Evolutionary conservation across 164 flowering plant genomes (phyloP), one percentile per base, ranked within the genome.

Genomic region (Echeveria elegans): DNA sequence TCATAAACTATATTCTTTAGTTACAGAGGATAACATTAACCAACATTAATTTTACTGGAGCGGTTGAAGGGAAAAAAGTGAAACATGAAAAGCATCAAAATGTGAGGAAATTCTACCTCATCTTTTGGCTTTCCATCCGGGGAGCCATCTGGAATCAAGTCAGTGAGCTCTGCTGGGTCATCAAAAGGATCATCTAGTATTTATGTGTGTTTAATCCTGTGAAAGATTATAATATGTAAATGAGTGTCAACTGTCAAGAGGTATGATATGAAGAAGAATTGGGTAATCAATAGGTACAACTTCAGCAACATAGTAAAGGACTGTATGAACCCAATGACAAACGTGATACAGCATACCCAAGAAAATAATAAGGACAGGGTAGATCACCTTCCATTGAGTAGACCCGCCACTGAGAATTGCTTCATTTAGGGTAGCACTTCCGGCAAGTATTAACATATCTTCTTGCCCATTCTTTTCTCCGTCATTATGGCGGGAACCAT

Each of bases 391-490:
- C 99, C 99, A 94, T 70, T 94, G 99, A 70, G 99, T 94, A 67
- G 99, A 91, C 83, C 91, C 99, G 78, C 99, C 99, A 41, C 96
- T 94, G 52, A 94, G 89, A 78, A 94, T 94, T 70, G 99, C 97
- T 82, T 91, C 97, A 80, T 94, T 94, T 18, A 89, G 96, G 45
- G 91, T 94, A 69, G 96, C 96, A 88, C 84, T 94, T 74, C 99
- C 99, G 66, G 96, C 91, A 68, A 94, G 72, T 72, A 94, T 72
- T 78, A 94, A 92, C 99, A 94, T 89, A 76, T 94, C 97, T 36
- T 97, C 97, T 29, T 97, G 99, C 4, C 91, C 93, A 73, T 93
- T 77, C 79, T 83, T 89, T 67, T 94, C 97, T 72, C 89, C 99
- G 29, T 95, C 96, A 79, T 73, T 81, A 70, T 66, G 86, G 71